Base-by-base conservation (phyloP, 495 filamentous ascomycete species). In the Podospora didyma region DNA sequence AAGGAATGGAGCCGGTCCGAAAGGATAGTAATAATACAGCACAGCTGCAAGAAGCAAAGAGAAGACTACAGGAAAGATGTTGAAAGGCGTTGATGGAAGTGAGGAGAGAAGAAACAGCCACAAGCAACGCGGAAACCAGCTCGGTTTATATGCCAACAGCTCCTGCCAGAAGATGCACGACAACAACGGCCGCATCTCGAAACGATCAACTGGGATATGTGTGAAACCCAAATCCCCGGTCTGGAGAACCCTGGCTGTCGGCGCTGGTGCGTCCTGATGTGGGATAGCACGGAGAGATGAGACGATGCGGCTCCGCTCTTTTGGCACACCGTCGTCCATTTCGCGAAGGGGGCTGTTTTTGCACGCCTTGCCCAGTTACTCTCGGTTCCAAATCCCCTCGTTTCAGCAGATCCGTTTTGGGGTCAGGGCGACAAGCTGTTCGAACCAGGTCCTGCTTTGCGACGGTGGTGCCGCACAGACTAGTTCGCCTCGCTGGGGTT, bases 21-120 rank as follows among this genome's bases (percentile, higher is more conserved):
- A 53, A 37, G 19, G 21, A 51, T 7, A 56, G 20, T n/a, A 52
- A 28, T 44, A 58, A 59, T 26, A 62, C 59, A 69, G 67, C 59
- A 58, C 62, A 60, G 67, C 64, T 68, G 67, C 57, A 51, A 58
- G 54, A 23, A 56, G 26, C 51, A 45, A 45, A 20, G 28, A 48
- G 49, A 49, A 14, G 46, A 41, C 7, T 2, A 42, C 54, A 48
- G 54, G 54, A 41, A 42, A 41, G 51, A 49, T 42, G n/a, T 17
- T 42, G 39, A 42, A 17, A 5, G 39, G 4, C 4, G 12, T 16
- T 42, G 3, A 42, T 42, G 39, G n/a, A 16, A 14, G 2, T 16
- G 39, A 42, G 39, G n/a, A 16, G 39, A 42, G 39, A 2, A 14
- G 39, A 42, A 2, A 17, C 39, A 14, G n/a, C 39, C 14, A 42